Percentiles rank a stretch among this genome's conserved stretches.
Evolutionary conservation across 192 early-diverging fungal genomes (phyloP).

Genomic region (Diversispora epigaea): DNA sequence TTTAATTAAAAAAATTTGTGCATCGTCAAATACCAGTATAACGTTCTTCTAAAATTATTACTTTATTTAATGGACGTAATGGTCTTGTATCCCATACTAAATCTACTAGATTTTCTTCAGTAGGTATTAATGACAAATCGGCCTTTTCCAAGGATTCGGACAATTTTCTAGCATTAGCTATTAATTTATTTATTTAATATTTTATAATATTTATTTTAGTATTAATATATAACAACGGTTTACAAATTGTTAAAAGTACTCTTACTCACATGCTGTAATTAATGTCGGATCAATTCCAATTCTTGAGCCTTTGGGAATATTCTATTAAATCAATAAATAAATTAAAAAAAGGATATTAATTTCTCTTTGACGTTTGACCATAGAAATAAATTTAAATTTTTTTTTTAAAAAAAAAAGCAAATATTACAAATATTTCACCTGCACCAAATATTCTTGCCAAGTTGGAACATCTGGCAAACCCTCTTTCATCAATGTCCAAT

Average conservation of each 20-base stretch:
- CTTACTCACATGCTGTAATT: constrained; percentile 64
- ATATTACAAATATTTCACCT: constrained; percentile 46
- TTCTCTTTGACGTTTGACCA: neutral
- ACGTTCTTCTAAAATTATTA: constrained; percentile 64
- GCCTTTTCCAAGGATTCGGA: constrained; percentile 53
- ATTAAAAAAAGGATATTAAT: neutral
- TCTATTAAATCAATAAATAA: constrained; percentile 31
- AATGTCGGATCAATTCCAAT: constrained; percentile 93
- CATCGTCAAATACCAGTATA: constrained; percentile 60
- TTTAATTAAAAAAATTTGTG: neutral
- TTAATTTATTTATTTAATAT: neutral
- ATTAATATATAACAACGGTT: neutral
- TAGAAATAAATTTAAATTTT: neutral
- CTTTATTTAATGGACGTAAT: constrained; percentile 61
- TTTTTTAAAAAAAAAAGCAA: neutral
- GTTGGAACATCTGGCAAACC: constrained; percentile 85
- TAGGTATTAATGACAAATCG: constrained; percentile 67
- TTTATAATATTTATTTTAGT: neutral
- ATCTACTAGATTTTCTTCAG: constrained; percentile 84
- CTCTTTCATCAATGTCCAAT: constrained; percentile 94
- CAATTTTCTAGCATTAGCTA: constrained; percentile 61
- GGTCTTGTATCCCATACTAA: constrained; percentile 81
- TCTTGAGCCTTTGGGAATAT: constrained; percentile 69
- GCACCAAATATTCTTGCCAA: constrained; percentile 84
- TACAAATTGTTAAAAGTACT: neutral